Conservation (phyloP, 192 early-diverging fungal genomes). For the Chytriomyces hyalinus region DNA sequence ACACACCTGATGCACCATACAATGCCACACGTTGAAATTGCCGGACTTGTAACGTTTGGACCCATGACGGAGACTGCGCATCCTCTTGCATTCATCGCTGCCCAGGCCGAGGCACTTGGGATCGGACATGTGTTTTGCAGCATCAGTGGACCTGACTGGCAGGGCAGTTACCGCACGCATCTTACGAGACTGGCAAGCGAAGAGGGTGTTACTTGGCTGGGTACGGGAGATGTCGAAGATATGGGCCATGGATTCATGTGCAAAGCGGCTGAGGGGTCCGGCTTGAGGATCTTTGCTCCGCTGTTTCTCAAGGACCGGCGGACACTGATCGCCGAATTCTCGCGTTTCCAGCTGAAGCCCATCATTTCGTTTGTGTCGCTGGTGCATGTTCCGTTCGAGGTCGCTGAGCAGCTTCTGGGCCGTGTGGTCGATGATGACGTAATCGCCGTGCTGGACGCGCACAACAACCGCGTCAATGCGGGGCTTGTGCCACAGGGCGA, state of each 20-base stretch:
- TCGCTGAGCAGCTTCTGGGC: conserved; percentile 12
- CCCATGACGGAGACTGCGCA: conserved; percentile 12
- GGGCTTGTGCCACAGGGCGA: neutral
- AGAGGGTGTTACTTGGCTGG: neutral
- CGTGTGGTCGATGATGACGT: conserved; percentile 7
- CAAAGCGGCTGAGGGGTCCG: conserved; percentile 1
- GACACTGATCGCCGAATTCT: neutral
- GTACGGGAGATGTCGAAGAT: conserved; percentile 25
- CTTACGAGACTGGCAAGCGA: conserved; percentile 7
- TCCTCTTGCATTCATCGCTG: conserved; percentile 16
- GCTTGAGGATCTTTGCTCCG: conserved; percentile 15
- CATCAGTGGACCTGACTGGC: neutral
- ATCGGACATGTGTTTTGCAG: neutral
- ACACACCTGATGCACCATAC: neutral
- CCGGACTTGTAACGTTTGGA: conserved; percentile 11
- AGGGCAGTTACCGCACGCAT: conserved; percentile 5
- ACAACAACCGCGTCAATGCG: conserved; percentile 6
- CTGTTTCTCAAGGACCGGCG: neutral
- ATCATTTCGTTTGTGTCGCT: conserved; percentile 17
- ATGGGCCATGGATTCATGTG: conserved; percentile 15
- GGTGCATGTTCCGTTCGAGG: neutral
- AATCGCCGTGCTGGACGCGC: neutral
- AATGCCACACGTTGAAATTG: conserved; percentile 1
- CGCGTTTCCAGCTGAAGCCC: neutral
- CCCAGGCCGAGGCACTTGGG: conserved; percentile 16